Evolutionary conservation across 768 basidiomycete species (phyloP).

Genomic region (Agaricus subrufescens): DNA sequence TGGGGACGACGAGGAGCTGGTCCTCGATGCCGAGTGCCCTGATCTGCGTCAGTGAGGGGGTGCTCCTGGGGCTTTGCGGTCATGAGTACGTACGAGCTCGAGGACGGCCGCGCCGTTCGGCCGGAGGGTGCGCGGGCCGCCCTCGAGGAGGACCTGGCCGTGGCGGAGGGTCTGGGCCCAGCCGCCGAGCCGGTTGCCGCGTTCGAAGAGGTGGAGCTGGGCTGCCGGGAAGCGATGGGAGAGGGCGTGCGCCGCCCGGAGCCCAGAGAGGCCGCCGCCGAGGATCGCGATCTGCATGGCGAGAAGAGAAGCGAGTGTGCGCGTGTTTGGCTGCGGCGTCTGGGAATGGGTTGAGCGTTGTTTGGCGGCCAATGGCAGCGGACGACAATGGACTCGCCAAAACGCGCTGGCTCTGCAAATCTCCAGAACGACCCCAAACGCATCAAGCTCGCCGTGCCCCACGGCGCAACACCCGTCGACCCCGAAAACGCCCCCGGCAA

Average conservation of each 20-base stretch:
- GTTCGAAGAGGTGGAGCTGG: slow-evolving; percentile 68
- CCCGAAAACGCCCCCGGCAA: slow-evolving; percentile 78
- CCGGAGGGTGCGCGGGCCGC: slow-evolving; percentile 82
- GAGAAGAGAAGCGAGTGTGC: not conserved
- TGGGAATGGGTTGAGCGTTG: not conserved
- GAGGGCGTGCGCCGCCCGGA: slow-evolving; percentile 78
- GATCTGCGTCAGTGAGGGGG: slow-evolving; percentile 45
- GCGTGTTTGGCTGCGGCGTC: not conserved
- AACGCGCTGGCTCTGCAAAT: slow-evolving; percentile 57
- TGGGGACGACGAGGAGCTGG: slow-evolving; percentile 62
- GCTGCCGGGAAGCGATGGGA: slow-evolving; percentile 56
- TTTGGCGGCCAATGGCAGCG: not conserved
- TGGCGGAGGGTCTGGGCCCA: slow-evolving; percentile 63
- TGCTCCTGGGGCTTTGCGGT: not conserved
- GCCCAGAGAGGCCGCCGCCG: slow-evolving; percentile 79
- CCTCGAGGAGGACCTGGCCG: slow-evolving; percentile 61
- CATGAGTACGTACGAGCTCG: slow-evolving; percentile 60
- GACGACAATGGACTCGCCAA: slow-evolving; percentile 54
- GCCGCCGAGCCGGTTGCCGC: slow-evolving; percentile 65
- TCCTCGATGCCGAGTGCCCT: slow-evolving; percentile 62
- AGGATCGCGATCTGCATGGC: slow-evolving; percentile 53
- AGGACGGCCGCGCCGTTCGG: slow-evolving; percentile 71
- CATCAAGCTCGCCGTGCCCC: slow-evolving; percentile 52
- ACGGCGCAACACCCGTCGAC: slow-evolving; percentile 74
- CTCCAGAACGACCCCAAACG: slow-evolving; percentile 52